phyloP scores from a whole-genome alignment of 163 green algal genomes.

The Coccomyxa subellipsoidea region DNA sequence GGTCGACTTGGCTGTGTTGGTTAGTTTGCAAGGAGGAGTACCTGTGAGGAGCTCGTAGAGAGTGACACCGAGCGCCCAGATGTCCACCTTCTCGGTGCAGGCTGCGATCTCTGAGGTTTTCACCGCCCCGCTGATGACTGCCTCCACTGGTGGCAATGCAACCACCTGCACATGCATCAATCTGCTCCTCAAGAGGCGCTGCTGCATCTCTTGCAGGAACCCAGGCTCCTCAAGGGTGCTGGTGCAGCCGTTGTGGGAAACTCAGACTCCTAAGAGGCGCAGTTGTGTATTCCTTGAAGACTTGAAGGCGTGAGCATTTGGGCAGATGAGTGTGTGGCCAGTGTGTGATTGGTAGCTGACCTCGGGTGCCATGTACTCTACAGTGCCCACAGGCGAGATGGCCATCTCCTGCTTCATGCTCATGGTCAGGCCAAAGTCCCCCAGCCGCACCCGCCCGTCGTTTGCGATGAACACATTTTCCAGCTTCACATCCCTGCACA shows the following conservation, averaged over 20 bases:
- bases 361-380: conserved; percentile 77
- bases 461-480: conserved; percentile 74
- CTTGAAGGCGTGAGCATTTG: neutral
- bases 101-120: conserved; percentile 42
- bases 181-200: neutral
- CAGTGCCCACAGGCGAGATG: conserved; percentile 72
- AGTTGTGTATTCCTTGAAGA: too few relatives aligned
- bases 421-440: conserved; percentile 75
- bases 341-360: conserved; percentile 15
- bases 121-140: conserved; percentile 42
- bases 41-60: conserved; percentile 72
- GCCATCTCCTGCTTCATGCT: conserved; percentile 66
- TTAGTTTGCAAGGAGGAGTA: neutral
- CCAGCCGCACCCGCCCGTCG: conserved; percentile 54
- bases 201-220: too few relatives aligned
- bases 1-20: neutral
- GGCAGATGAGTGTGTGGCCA: neutral
- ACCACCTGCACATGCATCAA: conserved; percentile 44
- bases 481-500: conserved; percentile 64
- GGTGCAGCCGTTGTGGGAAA: too few relatives aligned
- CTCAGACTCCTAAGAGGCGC: too few relatives aligned
- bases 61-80: conserved; percentile 73
- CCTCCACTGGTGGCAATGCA: conserved; percentile 49
- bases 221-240: too few relatives aligned
- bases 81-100: conserved; percentile 68